These are phyloP conservation scores for Exophiala viscosa DNA, from an alignment of 2,329 filamentous ascomycete species.

Conservation along the genomic window DNA sequence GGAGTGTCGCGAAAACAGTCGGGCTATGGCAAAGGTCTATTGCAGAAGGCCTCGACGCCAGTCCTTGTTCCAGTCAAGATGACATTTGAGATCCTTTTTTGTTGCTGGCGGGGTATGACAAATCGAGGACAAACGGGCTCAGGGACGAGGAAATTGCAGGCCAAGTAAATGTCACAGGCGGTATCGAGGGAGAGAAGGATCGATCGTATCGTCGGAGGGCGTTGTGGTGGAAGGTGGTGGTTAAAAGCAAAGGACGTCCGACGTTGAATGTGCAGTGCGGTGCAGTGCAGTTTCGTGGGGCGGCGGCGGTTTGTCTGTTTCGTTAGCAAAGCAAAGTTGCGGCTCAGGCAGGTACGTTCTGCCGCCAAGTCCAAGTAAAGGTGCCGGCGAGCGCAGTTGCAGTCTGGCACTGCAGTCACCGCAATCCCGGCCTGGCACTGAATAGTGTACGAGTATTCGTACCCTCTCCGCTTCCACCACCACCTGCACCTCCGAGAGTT, in stretches of 20 bases:
- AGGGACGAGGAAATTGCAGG: neutral
- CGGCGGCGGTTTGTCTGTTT: conserved; percentile 1
- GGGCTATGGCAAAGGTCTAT: conserved; percentile 3
- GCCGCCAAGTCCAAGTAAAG: neutral
- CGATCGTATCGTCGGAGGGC: conserved; percentile 1
- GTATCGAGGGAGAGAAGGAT: neutral
- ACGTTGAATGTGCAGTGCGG: conserved; percentile 8
- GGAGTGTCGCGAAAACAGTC: neutral
- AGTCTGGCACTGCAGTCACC: too few species aligned
- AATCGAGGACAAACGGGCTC: conserved; percentile 6
- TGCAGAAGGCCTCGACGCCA: conserved; percentile 4
- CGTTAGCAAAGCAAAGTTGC: neutral
- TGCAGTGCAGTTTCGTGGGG: conserved; percentile 10
- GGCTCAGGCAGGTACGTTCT: conserved; percentile 1
- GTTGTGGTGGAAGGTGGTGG: conserved; percentile 5
- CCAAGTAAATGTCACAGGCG: too few species aligned
- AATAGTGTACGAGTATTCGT: too few species aligned
- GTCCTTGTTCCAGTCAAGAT: conserved; percentile 12
- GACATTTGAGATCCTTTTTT: conserved; percentile 18
- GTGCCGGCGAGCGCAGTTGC: too few species aligned
- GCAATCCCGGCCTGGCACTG: too few species aligned
- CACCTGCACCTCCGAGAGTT: too few species aligned
- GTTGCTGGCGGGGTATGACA: conserved; percentile 19
- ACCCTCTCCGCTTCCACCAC: too few species aligned
- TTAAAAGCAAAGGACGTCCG: conserved; percentile 9